Conservation (phyloP, 179 eudicot species). For the Silene vulgaris region DNA sequence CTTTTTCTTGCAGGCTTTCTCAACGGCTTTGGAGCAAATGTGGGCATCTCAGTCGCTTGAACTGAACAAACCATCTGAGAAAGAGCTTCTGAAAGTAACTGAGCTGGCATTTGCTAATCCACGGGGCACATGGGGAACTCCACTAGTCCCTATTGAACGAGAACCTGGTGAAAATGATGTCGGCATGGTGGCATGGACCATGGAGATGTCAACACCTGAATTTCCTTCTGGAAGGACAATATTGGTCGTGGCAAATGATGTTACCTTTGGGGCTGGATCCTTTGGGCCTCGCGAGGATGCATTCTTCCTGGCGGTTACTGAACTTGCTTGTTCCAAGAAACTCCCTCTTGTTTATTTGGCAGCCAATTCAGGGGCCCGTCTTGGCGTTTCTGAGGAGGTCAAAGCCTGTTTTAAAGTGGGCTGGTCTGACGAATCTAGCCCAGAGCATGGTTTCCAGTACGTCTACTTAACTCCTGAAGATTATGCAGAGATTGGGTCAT, state of each 20-base stretch:
- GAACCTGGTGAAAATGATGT: conserved; percentile 66
- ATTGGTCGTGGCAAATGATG: conserved; percentile 77
- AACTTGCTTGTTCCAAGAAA: conserved; percentile 76
- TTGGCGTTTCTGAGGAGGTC: conserved; percentile 94
- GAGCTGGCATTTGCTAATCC: conserved; percentile 76
- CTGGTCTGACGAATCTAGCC: conserved; percentile 81
- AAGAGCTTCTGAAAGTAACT: conserved; percentile 47
- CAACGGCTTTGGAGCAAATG: conserved; percentile 60
- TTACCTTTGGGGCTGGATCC: conserved; percentile 94
- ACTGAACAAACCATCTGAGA: conserved; percentile 42
- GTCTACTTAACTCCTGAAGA: conserved; percentile 91
- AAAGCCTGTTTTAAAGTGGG: conserved; percentile 92
- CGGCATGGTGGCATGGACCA: conserved; percentile 95
- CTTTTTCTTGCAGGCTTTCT: conserved; percentile 62
- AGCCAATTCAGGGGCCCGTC: conserved; percentile 96
- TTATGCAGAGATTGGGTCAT: conserved; percentile 47
- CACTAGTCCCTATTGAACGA: conserved; percentile 56
- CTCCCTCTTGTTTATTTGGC: conserved; percentile 89
- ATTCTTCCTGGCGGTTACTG: conserved; percentile 84
- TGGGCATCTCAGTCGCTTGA: conserved; percentile 56
- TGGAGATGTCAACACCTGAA: conserved; percentile 96
- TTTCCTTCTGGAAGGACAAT: conserved; percentile 87
- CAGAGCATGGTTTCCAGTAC: conserved; percentile 86
- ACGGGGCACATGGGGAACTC: conserved; percentile 68
- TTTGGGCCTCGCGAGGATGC: conserved; percentile 95